Evolutionary conservation across 1,284 basidiomycete species (phyloP).

Genomic region (Pholiota adiposa): DNA sequence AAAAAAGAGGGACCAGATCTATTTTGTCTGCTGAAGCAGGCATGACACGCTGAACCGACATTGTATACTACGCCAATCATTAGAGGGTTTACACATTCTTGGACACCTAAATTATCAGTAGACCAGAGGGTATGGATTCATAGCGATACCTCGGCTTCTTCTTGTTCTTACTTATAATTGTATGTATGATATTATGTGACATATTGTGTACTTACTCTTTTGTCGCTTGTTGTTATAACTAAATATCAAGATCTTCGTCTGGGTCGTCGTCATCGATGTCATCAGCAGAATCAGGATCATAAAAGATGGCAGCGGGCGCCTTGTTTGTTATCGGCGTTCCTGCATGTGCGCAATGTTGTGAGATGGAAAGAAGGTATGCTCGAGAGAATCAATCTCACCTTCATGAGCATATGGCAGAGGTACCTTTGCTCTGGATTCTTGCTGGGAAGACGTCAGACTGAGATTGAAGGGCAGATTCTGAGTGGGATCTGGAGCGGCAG

Average conservation of each 20-base stretch:
- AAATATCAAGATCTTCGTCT: slow-evolving; percentile 87
- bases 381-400: slow-evolving; percentile 46
- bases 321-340: slow-evolving; percentile 22
- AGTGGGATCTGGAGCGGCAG: slow-evolving; percentile 52
- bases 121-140: background rate
- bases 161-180: slow-evolving; percentile 1
- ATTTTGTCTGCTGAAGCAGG: slow-evolving; percentile 10
- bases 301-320: slow-evolving; percentile 45
- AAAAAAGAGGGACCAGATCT: slow-evolving; percentile 6
- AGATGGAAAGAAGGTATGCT: slow-evolving; percentile 1
- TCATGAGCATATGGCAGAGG: slow-evolving; percentile 88
- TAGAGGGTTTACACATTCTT: background rate
- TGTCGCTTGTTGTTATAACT: slow-evolving; percentile 15
- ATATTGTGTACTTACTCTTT: background rate
- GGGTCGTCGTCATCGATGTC: slow-evolving; percentile 91
- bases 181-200: background rate
- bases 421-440: slow-evolving; percentile 76
- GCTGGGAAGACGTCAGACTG: slow-evolving; percentile 82
- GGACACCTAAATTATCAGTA: background rate
- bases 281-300: slow-evolving; percentile 87
- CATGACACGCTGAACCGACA: slow-evolving; percentile 6
- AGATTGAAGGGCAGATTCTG: slow-evolving; percentile 85
- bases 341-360: slow-evolving; percentile 13
- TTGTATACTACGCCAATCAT: background rate
- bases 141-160: background rate